Conservation (phyloP, 1,284 basidiomycete genomes). For the Ustilago bromivora region DNA sequence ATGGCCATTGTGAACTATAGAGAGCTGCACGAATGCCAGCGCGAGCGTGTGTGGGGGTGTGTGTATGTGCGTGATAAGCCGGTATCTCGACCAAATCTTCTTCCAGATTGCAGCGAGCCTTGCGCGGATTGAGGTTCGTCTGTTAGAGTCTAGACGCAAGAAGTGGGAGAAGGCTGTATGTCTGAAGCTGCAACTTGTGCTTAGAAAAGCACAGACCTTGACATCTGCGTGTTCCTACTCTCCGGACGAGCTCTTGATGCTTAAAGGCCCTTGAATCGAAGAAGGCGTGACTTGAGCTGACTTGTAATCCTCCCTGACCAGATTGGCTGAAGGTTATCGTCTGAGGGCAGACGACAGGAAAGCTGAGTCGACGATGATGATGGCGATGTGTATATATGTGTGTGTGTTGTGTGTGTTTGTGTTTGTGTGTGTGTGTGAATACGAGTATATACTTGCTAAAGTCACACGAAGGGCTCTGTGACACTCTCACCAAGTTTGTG, state of each 20-base stretch:
- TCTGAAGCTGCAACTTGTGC: background rate
- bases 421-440: background rate
- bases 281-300: background rate
- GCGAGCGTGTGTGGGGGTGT: background rate
- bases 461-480: background rate
- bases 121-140: background rate
- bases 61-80: background rate
- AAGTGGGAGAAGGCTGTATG: background rate
- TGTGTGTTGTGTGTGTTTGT: background rate
- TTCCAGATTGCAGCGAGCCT: background rate
- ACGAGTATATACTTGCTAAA: background rate
- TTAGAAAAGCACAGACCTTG: slow-evolving; percentile 19
- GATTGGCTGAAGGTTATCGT: background rate
- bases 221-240: slow-evolving; percentile 7
- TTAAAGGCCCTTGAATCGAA: background rate
- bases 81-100: background rate
- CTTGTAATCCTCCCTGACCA: background rate
- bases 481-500: background rate
- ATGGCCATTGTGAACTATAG: slow-evolving; percentile 17
- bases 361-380: background rate
- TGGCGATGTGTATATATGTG: background rate
- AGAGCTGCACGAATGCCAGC: background rate
- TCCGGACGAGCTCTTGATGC: background rate
- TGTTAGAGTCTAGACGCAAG: background rate
- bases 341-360: background rate